Percentiles rank a stretch among this genome's conserved stretches.
These are phyloP conservation scores for Diaporthe capsici DNA, from an alignment of 2,329 filamentous ascomycete species.

Conservation along the genomic window DNA sequence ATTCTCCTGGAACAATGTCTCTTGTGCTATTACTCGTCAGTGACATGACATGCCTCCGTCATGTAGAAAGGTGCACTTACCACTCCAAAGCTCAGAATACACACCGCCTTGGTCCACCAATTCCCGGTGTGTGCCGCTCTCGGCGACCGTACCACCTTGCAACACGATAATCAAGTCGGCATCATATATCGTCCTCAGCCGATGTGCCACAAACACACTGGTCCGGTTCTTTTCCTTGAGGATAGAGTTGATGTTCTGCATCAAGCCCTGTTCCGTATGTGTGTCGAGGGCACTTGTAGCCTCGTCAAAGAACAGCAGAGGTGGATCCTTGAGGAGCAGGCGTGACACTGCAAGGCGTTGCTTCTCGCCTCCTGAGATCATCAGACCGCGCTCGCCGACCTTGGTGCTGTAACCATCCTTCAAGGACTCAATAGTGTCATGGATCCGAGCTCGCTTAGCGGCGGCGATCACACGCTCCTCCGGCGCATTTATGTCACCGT, in stretches of 20 bases:
- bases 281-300: constrained; percentile 94
- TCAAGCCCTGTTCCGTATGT: constrained; percentile 90
- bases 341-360: constrained; percentile 89
- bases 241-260: constrained; percentile 94
- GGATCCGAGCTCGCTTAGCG: constrained; percentile 85
- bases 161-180: constrained; percentile 94
- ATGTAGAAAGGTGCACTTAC: constrained; percentile 63
- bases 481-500: constrained; percentile 85
- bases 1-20: constrained; percentile 68
- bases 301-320: constrained; percentile 94
- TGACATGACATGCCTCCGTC: neutral
- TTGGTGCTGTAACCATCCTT: constrained; percentile 92
- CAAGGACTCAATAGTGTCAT: constrained; percentile 84
- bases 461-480: constrained; percentile 81
- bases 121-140: constrained; percentile 89
- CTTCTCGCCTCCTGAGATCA: constrained; percentile 97
- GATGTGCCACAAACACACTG: constrained; percentile 94
- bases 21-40: constrained; percentile 66
- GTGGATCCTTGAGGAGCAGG: constrained; percentile 89
- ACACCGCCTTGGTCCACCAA: constrained; percentile 84
- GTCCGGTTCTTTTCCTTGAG: constrained; percentile 89
- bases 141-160: constrained; percentile 85
- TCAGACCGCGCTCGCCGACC: constrained; percentile 94
- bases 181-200: constrained; percentile 93
- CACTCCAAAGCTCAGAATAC: constrained; percentile 92